Conservation (phyloP, 2,329 filamentous ascomycete species). For the Didymella sp. region DNA sequence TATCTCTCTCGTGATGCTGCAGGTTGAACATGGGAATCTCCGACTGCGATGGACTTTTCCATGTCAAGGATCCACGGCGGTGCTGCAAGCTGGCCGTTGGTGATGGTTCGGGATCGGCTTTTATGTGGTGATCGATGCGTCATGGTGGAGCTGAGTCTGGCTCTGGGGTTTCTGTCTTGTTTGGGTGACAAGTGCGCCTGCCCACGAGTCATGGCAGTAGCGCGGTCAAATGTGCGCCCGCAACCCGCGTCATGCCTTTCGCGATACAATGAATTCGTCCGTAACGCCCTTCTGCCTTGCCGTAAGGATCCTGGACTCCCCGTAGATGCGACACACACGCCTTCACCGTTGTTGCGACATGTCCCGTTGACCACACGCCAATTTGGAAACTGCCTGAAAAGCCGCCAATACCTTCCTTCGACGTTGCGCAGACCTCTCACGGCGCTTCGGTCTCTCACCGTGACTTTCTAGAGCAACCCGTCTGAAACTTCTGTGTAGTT, state of each 20-base stretch:
- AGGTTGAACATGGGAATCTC: slow-evolving; percentile 9
- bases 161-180: slow-evolving; percentile 4
- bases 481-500: background rate
- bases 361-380: slow-evolving; percentile 3
- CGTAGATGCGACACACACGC: slow-evolving; percentile 1
- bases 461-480: slow-evolving; percentile 4
- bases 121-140: slow-evolving; percentile 21
- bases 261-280: slow-evolving; percentile 15
- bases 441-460: slow-evolving; percentile 1
- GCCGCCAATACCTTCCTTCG: slow-evolving; percentile 3
- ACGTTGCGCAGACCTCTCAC: slow-evolving; percentile 8
- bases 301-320: background rate
- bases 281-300: slow-evolving; percentile 9
- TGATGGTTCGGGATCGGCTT: slow-evolving; percentile 14
- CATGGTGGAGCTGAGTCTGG: slow-evolving; percentile 5
- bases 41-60: slow-evolving; percentile 9
- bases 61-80: slow-evolving; percentile 6
- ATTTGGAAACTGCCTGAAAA: background rate
- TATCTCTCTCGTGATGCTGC: slow-evolving; percentile 2
- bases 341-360: background rate
- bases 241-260: slow-evolving; percentile 18
- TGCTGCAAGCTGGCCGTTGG: background rate
- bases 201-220: slow-evolving; percentile 16
- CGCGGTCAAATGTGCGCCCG: slow-evolving; percentile 15
- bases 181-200: slow-evolving; percentile 12